Conservation (phyloP, 164 flowering plant genomes). For the Taxillus chinensis region DNA sequence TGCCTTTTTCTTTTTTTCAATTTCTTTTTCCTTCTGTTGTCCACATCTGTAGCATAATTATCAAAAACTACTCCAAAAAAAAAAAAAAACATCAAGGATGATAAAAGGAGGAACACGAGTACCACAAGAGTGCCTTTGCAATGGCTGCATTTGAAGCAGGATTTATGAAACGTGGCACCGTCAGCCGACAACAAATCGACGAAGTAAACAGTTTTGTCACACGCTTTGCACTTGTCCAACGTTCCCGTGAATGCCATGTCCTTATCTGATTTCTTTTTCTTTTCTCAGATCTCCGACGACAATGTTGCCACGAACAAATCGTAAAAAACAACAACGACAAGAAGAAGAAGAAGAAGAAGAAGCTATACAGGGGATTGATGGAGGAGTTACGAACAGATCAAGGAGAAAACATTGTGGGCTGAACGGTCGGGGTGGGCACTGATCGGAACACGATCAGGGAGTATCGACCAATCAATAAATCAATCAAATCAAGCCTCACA, state of each 20-base stretch:
- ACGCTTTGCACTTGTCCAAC: conserved; percentile 58
- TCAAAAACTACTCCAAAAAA: neutral
- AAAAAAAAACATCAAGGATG: neutral
- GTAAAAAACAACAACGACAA: neutral
- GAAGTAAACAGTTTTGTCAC: conserved; percentile 61
- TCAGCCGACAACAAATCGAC: conserved; percentile 57
- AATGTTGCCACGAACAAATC: neutral
- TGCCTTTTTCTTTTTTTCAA: too few species aligned
- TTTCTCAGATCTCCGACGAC: neutral
- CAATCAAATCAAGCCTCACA: too few species aligned
- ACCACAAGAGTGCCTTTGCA: conserved; percentile 71
- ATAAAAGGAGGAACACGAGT: neutral
- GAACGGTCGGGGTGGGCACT: too few species aligned
- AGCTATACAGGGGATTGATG: too few species aligned
- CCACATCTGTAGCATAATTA: too few species aligned
- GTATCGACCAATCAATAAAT: too few species aligned
- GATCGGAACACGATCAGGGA: too few species aligned
- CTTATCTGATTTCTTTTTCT: neutral
- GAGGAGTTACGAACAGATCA: too few species aligned
- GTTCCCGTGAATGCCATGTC: conserved; percentile 59
- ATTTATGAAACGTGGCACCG: conserved; percentile 49
- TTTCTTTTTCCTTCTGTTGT: too few species aligned
- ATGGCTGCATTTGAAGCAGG: conserved; percentile 66
- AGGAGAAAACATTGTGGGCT: too few species aligned
- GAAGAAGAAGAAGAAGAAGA: too few species aligned